A percentile compares a stretch with the other conserved stretches of the same genome.
phyloP scores from a whole-genome alignment of 768 basidiomycete genomes.

The Termitomyces sp. region DNA sequence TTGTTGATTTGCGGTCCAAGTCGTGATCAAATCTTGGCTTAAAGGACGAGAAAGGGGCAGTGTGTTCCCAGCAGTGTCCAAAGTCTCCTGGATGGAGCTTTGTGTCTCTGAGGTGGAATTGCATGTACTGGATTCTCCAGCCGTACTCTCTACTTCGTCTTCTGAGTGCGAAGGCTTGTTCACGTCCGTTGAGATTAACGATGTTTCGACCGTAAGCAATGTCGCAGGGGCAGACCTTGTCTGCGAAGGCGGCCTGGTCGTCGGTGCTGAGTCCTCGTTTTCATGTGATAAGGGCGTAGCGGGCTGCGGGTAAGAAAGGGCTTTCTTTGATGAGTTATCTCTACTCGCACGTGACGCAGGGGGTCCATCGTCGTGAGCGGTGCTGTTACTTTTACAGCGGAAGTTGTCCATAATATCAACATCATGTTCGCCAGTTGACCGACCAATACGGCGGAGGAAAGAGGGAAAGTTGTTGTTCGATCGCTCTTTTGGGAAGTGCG shows the following conservation, averaged over 20 bases:
- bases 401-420: conserved; percentile 14
- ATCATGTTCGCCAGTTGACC: conserved; percentile 5
- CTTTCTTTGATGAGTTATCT: not conserved
- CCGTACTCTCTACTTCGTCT: not conserved
- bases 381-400: not conserved
- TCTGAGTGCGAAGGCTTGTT: not conserved
- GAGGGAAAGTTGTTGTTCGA: not conserved
- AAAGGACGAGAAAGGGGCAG: not conserved
- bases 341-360: not conserved
- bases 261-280: not conserved
- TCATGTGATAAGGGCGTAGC: not conserved
- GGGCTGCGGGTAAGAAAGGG: not conserved
- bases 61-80: not conserved
- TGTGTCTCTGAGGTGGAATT: not conserved
- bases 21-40: not conserved
- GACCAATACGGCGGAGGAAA: not conserved
- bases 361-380: not conserved
- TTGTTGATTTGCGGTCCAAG: not conserved
- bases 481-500: not conserved
- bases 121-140: not conserved
- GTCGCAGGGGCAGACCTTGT: conserved; percentile 9
- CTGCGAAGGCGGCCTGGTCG: conserved; percentile 5
- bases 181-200: conserved; percentile 4
- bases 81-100: not conserved
- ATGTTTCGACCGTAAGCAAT: not conserved